These are phyloP conservation scores for Fraxinus excelsior DNA, from an alignment of 257 asterid species.

Conservation along the genomic window DNA sequence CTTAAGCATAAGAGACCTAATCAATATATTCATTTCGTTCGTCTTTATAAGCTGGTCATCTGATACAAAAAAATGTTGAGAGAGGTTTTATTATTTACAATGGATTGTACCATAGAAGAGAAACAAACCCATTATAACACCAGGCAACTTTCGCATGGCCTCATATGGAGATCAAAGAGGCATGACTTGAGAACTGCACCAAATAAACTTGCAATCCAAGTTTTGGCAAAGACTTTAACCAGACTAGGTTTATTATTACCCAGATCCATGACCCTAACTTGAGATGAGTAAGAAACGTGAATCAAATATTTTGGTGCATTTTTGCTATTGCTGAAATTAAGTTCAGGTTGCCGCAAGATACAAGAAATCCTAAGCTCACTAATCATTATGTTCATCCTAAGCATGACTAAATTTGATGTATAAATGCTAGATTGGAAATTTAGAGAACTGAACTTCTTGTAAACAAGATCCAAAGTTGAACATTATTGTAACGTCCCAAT, in stretches of 20 bases:
- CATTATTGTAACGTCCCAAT: background rate
- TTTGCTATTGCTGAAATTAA: background rate
- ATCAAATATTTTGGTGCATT: background rate
- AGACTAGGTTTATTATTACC: background rate
- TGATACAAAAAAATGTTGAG: slow-evolving; percentile 28
- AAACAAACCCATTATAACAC: background rate
- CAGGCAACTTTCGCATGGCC: background rate
- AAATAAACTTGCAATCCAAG: background rate
- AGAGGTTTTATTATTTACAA: slow-evolving; percentile 18
- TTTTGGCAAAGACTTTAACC: background rate
- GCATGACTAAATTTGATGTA: background rate
- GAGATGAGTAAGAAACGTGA: background rate
- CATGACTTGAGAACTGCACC: background rate
- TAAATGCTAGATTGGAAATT: background rate
- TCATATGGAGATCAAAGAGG: background rate
- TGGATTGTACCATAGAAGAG: background rate
- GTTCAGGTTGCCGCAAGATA: background rate
- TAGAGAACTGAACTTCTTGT: background rate
- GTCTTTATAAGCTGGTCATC: slow-evolving; percentile 71
- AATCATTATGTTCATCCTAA: background rate
- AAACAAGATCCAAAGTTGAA: background rate
- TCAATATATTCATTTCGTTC: slow-evolving; percentile 48
- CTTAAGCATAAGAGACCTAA: slow-evolving; percentile 51
- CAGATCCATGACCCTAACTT: background rate
- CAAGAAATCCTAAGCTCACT: background rate